Evolutionary conservation across 768 basidiomycete species (phyloP).

Genomic region (Suillus cothurnatus): DNA sequence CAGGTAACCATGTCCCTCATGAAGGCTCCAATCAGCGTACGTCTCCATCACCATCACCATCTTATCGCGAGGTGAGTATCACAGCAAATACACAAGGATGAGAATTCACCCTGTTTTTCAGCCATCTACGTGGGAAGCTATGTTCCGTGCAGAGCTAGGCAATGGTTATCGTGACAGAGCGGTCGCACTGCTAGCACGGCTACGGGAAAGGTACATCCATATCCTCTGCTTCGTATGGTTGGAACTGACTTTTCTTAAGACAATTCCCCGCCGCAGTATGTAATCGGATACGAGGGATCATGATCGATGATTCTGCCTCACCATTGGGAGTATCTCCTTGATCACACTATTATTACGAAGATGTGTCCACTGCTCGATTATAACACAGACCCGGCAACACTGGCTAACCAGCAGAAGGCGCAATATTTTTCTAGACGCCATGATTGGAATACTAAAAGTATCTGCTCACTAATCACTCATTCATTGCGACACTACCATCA

Average conservation of each 20-base stretch:
- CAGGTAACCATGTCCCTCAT: constrained; percentile 84
- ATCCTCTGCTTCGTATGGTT: background rate
- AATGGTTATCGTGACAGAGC: constrained; percentile 75
- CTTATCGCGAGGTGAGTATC: constrained; percentile 33
- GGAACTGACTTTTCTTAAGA: constrained; percentile 37
- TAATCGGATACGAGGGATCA: constrained; percentile 77
- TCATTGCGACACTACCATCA: constrained; percentile 11
- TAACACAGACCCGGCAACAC: background rate
- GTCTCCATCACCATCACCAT: constrained; percentile 43
- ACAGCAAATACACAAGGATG: background rate
- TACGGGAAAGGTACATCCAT: constrained; percentile 65
- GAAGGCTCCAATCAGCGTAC: constrained; percentile 34
- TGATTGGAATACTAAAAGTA: constrained; percentile 11
- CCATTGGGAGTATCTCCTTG: constrained; percentile 38
- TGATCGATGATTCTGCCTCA: constrained; percentile 67
- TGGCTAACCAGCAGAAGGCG: constrained; percentile 3
- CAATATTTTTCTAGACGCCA: constrained; percentile 12
- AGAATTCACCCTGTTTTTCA: constrained; percentile 29
- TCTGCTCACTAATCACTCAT: constrained; percentile 13
- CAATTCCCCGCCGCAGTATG: constrained; percentile 79
- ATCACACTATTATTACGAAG: background rate
- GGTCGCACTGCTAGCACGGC: constrained; percentile 62
- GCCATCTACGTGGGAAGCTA: constrained; percentile 94
- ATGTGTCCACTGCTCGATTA: constrained; percentile 10
- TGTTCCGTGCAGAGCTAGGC: constrained; percentile 90